Evolutionary conservation across 129 eudicot species (phyloP).

Genomic region (Escallonia herrerae): DNA sequence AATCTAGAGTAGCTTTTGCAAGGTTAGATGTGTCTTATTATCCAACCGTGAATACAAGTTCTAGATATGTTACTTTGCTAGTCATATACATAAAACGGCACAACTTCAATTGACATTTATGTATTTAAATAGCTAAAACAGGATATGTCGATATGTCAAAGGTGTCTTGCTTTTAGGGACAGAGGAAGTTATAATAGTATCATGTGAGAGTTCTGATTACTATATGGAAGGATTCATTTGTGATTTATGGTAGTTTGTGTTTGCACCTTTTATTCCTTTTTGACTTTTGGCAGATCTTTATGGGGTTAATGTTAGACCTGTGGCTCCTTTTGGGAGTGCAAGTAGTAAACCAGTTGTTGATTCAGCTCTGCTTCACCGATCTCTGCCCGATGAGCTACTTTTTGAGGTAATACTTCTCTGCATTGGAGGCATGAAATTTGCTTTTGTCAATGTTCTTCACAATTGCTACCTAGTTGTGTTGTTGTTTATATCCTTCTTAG

Average conservation of each 20-base stretch:
- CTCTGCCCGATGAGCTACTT: conserved; percentile 84
- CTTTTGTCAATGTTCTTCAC: background rate
- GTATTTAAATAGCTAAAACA: too few species aligned
- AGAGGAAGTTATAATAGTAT: background rate
- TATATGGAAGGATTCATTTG: too few species aligned
- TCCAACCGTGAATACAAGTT: background rate
- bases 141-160: too few species aligned
- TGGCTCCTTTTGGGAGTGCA: conserved; percentile 76
- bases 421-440: background rate
- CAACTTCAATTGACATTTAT: background rate
- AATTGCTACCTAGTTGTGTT: background rate
- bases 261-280: background rate
- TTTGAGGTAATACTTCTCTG: conserved; percentile 54
- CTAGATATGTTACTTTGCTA: background rate
- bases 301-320: conserved; percentile 83
- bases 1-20: background rate
- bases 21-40: background rate
- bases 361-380: conserved; percentile 65
- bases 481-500: too few species aligned
- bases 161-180: too few species aligned
- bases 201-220: background rate
- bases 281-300: conserved; percentile 51
- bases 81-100: background rate
- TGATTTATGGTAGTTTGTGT: background rate
- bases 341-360: conserved; percentile 50